Percentiles rank a stretch among this genome's conserved stretches.
These are phyloP conservation scores for Salvia miltiorrhiza DNA, from an alignment of 257 asterid genomes.

Conservation along the genomic window DNA sequence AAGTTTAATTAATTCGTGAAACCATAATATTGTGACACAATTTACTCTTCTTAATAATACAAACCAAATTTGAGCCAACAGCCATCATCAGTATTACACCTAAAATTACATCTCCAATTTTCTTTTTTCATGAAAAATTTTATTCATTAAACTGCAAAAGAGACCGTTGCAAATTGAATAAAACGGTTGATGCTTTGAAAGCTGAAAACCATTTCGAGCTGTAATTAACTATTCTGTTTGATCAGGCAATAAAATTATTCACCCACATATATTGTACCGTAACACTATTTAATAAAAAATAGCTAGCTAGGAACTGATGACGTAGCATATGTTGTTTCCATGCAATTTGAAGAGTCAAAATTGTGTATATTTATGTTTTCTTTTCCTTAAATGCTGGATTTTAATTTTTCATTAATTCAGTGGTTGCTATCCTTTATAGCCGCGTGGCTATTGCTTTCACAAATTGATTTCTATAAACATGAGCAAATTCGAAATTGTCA, in stretches of 20 bases:
- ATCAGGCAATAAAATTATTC: background rate
- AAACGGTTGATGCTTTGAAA: slow-evolving; percentile 8
- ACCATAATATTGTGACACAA: too few relatives aligned
- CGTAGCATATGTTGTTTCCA: background rate
- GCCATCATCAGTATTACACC: too few relatives aligned
- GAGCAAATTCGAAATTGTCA: background rate
- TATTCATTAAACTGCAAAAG: background rate
- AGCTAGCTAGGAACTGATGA: background rate
- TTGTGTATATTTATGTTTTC: background rate
- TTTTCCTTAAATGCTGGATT: slow-evolving; percentile 12
- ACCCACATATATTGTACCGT: background rate
- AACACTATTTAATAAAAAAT: background rate
- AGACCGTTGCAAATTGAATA: slow-evolving; percentile 11
- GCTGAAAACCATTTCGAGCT: background rate
- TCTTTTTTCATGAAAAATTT: background rate
- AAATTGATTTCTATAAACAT: background rate
- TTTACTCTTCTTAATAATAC: background rate
- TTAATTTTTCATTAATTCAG: slow-evolving; percentile 17
- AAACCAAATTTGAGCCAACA: background rate
- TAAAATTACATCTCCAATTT: background rate
- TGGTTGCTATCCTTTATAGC: slow-evolving; percentile 23
- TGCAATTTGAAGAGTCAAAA: background rate
- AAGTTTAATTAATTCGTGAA: too few relatives aligned
- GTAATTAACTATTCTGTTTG: background rate
- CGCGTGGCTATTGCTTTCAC: slow-evolving; percentile 29